Evolutionary conservation across 106 monocot species (phyloP).

Genomic region (Posidonia australis): DNA sequence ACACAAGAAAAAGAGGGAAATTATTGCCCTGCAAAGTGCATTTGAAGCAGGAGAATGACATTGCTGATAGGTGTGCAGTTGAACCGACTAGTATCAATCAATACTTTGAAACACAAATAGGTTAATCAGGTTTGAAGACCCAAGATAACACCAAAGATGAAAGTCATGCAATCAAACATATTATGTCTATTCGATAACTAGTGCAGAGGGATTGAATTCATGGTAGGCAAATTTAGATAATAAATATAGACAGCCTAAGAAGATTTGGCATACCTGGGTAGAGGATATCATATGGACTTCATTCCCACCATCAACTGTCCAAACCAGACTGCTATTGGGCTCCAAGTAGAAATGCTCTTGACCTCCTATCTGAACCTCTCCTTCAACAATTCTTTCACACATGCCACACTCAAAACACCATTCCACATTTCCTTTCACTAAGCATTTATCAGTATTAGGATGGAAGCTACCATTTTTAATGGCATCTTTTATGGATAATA

Average conservation of each 20-base stretch:
- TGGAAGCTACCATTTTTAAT: slow-evolving; percentile 47
- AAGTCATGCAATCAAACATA: background rate
- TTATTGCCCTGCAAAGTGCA: too few species aligned
- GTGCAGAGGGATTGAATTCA: background rate
- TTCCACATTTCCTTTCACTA: slow-evolving; percentile 73
- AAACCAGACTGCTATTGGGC: slow-evolving; percentile 68
- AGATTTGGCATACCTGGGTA: slow-evolving; percentile 57
- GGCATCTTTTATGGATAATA: slow-evolving; percentile 83
- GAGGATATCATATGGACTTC: slow-evolving; percentile 99
- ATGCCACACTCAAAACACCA: slow-evolving; percentile 46
- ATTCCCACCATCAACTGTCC: slow-evolving; percentile 95
- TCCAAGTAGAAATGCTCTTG: slow-evolving; percentile 99
- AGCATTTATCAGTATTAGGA: slow-evolving; percentile 50
- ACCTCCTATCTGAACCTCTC: slow-evolving; percentile 89
- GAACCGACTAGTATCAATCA: too few species aligned
- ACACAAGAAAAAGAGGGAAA: too few species aligned
- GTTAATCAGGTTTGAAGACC: too few species aligned
- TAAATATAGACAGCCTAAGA: background rate
- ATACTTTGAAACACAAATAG: too few species aligned
- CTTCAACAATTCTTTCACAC: slow-evolving; percentile 83
- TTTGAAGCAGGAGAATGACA: too few species aligned
- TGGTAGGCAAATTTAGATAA: background rate
- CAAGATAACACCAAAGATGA: too few species aligned
- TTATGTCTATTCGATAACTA: background rate
- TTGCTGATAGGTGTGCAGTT: too few species aligned